phyloP scores from a whole-genome alignment of 1,284 basidiomycete genomes.

The Wolfiporia cocos region DNA sequence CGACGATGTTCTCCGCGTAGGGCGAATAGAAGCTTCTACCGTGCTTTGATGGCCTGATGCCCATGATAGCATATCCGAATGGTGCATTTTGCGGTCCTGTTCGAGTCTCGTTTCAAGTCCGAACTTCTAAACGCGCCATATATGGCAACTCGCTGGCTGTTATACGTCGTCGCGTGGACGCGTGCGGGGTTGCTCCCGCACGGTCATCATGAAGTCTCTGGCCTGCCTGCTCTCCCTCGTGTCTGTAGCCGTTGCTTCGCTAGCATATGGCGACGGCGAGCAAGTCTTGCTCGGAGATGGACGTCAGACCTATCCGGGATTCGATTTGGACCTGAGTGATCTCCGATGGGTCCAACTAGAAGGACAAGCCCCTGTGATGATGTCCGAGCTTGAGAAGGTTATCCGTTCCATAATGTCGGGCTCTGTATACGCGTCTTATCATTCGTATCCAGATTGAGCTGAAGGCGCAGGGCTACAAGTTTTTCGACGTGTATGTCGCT shows the following conservation, averaged over 20 bases:
- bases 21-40: neutral
- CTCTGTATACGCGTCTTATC: conserved; percentile 9
- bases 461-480: conserved; percentile 69
- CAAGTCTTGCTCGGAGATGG: conserved; percentile 17
- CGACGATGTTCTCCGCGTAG: neutral
- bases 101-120: neutral
- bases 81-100: no score
- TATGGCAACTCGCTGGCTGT: neutral
- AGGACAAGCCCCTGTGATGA: conserved; percentile 60
- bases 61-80: no score
- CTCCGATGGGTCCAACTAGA: conserved; percentile 73
- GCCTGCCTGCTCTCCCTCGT: conserved; percentile 31
- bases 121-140: neutral
- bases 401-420: conserved; percentile 3
- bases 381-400: conserved; percentile 83
- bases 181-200: conserved; percentile 6
- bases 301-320: conserved; percentile 27
- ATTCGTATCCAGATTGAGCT: conserved; percentile 54
- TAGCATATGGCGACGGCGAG: conserved; percentile 14
- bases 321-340: conserved; percentile 63
- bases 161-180: conserved; percentile 1
- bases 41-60: no score
- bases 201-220: conserved; percentile 43
- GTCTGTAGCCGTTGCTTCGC: conserved; percentile 18
- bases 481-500: conserved; percentile 78